A percentile compares a stretch with the other conserved stretches of the same genome.
Conservation (phyloP, 2,329 filamentous ascomycete species). For the Sarocladium oryzae region DNA sequence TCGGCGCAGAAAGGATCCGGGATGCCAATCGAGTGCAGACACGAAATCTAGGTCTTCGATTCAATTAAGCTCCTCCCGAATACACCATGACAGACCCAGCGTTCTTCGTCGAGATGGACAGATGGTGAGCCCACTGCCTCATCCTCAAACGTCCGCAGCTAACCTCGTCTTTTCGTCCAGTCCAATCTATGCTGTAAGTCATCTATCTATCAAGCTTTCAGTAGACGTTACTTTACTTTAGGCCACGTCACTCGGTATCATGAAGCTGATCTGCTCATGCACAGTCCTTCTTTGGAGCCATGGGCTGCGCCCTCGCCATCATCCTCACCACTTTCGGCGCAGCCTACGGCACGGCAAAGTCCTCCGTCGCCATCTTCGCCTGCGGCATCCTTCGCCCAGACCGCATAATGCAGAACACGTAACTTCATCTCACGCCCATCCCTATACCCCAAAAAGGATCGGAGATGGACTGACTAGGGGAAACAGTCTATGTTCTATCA, state of each 20-base stretch:
- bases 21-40: too few species aligned
- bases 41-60: too few species aligned
- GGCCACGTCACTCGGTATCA: too few species aligned
- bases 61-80: too few species aligned
- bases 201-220: neutral
- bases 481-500: conserved; percentile 35
- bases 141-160: too few species aligned
- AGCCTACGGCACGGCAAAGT: conserved; percentile 38
- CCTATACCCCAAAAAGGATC: neutral
- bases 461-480: neutral
- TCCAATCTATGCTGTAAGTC: conserved; percentile 37
- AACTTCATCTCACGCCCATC: conserved; percentile 12
- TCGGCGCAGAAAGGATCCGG: too few species aligned
- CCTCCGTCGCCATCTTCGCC: conserved; percentile 36
- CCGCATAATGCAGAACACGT: conserved; percentile 37
- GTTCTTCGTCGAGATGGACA: conserved; percentile 26
- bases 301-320: conserved; percentile 38
- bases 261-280: too few species aligned
- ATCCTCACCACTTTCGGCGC: conserved; percentile 46
- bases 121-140: conserved; percentile 24
- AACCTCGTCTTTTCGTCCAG: conserved; percentile 19
- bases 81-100: conserved; percentile 22
- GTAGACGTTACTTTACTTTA: too few species aligned
- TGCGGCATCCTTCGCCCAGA: conserved; percentile 37
- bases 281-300: conserved; percentile 37